Conservation (phyloP, 2,329 filamentous ascomycete genomes). For the Cryoendolithus antarcticus region DNA sequence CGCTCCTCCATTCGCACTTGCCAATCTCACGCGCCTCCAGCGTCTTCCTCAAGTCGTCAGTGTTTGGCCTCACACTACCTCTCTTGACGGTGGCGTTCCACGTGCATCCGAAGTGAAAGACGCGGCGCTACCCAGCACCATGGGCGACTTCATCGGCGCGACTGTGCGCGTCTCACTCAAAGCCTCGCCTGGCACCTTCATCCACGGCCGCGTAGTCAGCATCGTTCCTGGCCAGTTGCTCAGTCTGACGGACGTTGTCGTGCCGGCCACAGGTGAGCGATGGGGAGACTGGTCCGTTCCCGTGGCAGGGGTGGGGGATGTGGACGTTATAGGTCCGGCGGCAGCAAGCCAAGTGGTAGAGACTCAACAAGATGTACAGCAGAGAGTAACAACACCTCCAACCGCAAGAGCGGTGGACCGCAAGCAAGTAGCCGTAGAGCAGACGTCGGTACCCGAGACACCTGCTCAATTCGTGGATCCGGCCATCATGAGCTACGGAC, state of each 20-base stretch:
- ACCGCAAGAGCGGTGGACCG: not conserved
- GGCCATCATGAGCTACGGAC: slow-evolving; percentile 61
- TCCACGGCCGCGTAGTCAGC: slow-evolving; percentile 59
- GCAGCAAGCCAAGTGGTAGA: not conserved
- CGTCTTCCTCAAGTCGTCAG: no score
- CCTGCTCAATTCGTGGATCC: slow-evolving; percentile 57
- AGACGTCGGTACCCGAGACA: not conserved
- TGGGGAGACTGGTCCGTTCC: slow-evolving; percentile 44
- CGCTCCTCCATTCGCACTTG: no score
- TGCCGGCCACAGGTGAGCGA: slow-evolving; percentile 40
- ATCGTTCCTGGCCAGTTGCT: slow-evolving; percentile 55
- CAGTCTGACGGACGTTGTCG: slow-evolving; percentile 53
- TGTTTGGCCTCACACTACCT: no score
- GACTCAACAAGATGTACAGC: no score
- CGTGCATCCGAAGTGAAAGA: not conserved
- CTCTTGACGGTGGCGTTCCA: no score
- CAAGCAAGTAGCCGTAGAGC: no score
- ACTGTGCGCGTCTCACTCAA: slow-evolving; percentile 62
- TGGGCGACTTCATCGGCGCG: slow-evolving; percentile 64
- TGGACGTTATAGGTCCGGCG: slow-evolving; percentile 33
- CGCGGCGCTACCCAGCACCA: slow-evolving; percentile 20
- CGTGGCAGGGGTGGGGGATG: slow-evolving; percentile 45
- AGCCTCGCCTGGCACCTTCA: slow-evolving; percentile 48
- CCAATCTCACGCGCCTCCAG: no score
- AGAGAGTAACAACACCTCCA: not conserved